Evolutionary conservation across 495 filamentous ascomycete species (phyloP).

Genomic region (Sporormia fimetaria): DNA sequence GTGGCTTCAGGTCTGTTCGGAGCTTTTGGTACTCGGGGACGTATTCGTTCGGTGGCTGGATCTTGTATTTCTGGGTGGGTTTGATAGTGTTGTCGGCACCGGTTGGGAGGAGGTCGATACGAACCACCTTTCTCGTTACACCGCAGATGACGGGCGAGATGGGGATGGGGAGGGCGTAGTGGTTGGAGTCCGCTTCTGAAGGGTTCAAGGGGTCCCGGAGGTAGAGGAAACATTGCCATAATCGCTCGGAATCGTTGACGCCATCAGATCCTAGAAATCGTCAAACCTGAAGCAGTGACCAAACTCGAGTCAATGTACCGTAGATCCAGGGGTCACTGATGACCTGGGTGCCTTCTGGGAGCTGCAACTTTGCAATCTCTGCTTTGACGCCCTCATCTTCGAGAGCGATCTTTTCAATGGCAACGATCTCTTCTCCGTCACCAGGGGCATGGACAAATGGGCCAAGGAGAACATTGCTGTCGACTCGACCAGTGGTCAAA

Average conservation of each 20-base stretch:
- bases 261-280: constrained; percentile 46
- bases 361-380: constrained; percentile 51
- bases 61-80: constrained; percentile 43
- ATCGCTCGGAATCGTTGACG: constrained; percentile 46
- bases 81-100: constrained; percentile 50
- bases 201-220: constrained; percentile 47
- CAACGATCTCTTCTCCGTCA: constrained; percentile 50
- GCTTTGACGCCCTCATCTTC: constrained; percentile 47
- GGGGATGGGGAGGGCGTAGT: constrained; percentile 67
- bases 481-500: constrained; percentile 41
- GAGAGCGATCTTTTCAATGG: constrained; percentile 46
- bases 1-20: constrained; percentile 55
- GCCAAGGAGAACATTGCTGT: constrained; percentile 48
- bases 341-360: constrained; percentile 50
- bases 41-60: constrained; percentile 57
- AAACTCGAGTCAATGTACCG: constrained; percentile 34
- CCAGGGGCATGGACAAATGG: constrained; percentile 44
- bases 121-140: constrained; percentile 49
- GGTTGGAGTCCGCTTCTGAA: constrained; percentile 53
- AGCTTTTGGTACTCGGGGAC: constrained; percentile 57
- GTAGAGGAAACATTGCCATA: constrained; percentile 59
- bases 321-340: constrained; percentile 64
- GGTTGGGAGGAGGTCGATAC: constrained; percentile 49
- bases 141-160: constrained; percentile 69
- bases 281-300: not conserved